A percentile compares a stretch with the other conserved stretches of the same genome.
These are phyloP conservation scores for Rosa hybrid DNA, from an alignment of 331 rosid genomes.

Conservation along the genomic window DNA sequence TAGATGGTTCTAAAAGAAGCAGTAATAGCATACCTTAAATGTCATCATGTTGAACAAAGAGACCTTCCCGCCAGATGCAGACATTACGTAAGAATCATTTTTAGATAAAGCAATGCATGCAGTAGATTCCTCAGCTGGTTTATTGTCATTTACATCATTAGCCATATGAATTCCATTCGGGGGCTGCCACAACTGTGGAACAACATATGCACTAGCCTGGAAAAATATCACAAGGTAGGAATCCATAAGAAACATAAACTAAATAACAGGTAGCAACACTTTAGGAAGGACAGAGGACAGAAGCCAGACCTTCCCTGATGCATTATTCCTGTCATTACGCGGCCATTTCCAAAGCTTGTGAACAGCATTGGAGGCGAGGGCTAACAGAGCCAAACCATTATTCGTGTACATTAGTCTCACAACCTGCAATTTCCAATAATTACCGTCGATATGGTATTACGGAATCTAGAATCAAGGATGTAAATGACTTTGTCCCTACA, in stretches of 20 bases:
- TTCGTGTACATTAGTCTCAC: constrained; percentile 48
- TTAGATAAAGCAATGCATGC: constrained; percentile 51
- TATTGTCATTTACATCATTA: constrained; percentile 42
- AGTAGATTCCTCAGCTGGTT: constrained; percentile 45
- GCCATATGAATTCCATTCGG: constrained; percentile 45
- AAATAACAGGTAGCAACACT: neutral
- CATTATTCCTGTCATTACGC: constrained; percentile 44
- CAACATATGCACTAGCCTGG: constrained; percentile 42
- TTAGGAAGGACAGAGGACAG: neutral
- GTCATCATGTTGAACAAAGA: constrained; percentile 54
- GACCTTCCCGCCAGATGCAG: constrained; percentile 53
- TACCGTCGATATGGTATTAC: neutral
- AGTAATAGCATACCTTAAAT: constrained; percentile 35
- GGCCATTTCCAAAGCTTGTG: constrained; percentile 59
- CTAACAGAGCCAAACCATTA: constrained; percentile 39
- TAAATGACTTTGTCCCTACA: neutral
- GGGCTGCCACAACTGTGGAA: constrained; percentile 54
- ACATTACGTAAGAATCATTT: constrained; percentile 52
- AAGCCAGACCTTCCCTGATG: constrained; percentile 38
- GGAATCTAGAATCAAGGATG: neutral
- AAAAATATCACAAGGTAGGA: neutral
- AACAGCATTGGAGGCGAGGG: constrained; percentile 44
- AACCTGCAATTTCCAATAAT: constrained; percentile 33
- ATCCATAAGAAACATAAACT: constrained; percentile 5
- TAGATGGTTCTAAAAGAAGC: neutral